These are phyloP conservation scores for Aspergillus neotritici DNA, from an alignment of 2,329 filamentous ascomycete species.

Conservation along the genomic window DNA sequence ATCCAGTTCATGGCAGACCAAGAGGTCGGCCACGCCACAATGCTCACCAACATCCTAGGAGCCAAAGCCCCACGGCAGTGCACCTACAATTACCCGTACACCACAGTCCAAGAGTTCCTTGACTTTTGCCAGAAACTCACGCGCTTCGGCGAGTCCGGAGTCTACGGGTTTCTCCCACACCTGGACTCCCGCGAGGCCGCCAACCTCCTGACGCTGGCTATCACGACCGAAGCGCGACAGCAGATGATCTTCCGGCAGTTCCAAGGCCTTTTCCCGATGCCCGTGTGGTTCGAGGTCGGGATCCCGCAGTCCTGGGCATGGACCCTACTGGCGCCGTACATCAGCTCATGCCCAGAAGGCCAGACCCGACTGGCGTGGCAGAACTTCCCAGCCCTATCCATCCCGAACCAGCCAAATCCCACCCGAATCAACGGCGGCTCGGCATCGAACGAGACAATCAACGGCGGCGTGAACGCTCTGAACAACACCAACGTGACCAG, in stretches of 20 bases:
- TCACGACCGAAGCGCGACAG: slow-evolving; percentile 73
- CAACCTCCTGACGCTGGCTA: slow-evolving; percentile 67
- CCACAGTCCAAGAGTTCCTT: slow-evolving; percentile 67
- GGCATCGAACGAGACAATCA: slow-evolving; percentile 57
- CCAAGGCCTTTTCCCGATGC: slow-evolving; percentile 71
- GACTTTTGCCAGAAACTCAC: slow-evolving; percentile 86
- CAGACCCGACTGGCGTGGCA: slow-evolving; percentile 75
- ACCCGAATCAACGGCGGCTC: slow-evolving; percentile 60
- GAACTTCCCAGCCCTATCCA: slow-evolving; percentile 68
- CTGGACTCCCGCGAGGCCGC: slow-evolving; percentile 70
- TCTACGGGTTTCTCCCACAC: slow-evolving; percentile 75
- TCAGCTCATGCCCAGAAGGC: slow-evolving; percentile 66
- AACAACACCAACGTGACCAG: slow-evolving; percentile 35
- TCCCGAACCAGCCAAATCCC: slow-evolving; percentile 73
- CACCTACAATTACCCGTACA: slow-evolving; percentile 75
- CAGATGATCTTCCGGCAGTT: slow-evolving; percentile 83
- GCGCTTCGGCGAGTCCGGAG: slow-evolving; percentile 70
- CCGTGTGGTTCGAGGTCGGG: slow-evolving; percentile 73
- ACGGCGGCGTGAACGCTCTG: slow-evolving; percentile 27
- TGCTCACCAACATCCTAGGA: slow-evolving; percentile 73
- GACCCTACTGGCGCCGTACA: slow-evolving; percentile 75
- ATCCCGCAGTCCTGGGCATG: slow-evolving; percentile 81
- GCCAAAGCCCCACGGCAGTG: slow-evolving; percentile 65
- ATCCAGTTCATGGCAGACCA: slow-evolving; percentile 73
- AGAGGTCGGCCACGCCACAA: slow-evolving; percentile 70